phyloP scores from a whole-genome alignment of 192 early-diverging fungal genomes.

The Backusella westeae region DNA sequence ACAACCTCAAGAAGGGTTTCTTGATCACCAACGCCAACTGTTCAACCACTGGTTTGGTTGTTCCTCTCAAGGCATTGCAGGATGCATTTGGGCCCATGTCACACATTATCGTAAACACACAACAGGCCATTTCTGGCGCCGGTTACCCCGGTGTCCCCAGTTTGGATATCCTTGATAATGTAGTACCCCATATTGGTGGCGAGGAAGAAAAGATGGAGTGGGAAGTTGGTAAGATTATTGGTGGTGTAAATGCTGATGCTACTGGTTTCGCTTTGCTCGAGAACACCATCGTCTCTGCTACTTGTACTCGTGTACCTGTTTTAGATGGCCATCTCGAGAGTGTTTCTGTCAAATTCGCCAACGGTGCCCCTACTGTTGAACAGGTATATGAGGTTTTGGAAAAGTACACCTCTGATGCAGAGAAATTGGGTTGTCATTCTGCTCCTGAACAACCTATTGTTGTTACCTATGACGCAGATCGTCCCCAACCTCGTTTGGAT shows the following conservation, averaged over 20 bases:
- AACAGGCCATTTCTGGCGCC: slow-evolving; percentile 97
- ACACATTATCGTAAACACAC: slow-evolving; percentile 82
- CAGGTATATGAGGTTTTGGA: slow-evolving; percentile 70
- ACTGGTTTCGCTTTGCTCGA: slow-evolving; percentile 53
- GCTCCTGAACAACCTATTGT: slow-evolving; percentile 84
- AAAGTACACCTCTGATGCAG: slow-evolving; percentile 80
- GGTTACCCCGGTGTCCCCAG: slow-evolving; percentile 97
- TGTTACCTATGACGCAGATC: slow-evolving; percentile 65
- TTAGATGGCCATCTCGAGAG: slow-evolving; percentile 94
- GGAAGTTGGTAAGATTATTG: slow-evolving; percentile 92
- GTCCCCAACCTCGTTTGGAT: slow-evolving; percentile 95
- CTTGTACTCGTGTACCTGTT: slow-evolving; percentile 95
- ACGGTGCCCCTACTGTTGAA: slow-evolving; percentile 70
- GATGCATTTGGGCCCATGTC: slow-evolving; percentile 88
- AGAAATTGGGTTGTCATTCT: slow-evolving; percentile 71
- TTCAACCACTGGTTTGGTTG: slow-evolving; percentile 96
- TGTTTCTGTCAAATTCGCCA: slow-evolving; percentile 84
- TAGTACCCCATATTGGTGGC: slow-evolving; percentile 91
- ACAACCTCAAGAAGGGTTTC: slow-evolving; percentile 72
- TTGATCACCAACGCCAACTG: slow-evolving; percentile 98
- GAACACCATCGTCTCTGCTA: slow-evolving; percentile 81
- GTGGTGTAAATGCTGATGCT: slow-evolving; percentile 51
- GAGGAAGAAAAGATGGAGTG: slow-evolving; percentile 98
- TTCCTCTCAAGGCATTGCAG: slow-evolving; percentile 83
- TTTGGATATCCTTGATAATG: slow-evolving; percentile 95